Percentiles rank a stretch among this genome's conserved stretches.
Evolutionary conservation across 2,329 filamentous ascomycete genomes (phyloP).

Genomic region (Nigrospora osmanthi): DNA sequence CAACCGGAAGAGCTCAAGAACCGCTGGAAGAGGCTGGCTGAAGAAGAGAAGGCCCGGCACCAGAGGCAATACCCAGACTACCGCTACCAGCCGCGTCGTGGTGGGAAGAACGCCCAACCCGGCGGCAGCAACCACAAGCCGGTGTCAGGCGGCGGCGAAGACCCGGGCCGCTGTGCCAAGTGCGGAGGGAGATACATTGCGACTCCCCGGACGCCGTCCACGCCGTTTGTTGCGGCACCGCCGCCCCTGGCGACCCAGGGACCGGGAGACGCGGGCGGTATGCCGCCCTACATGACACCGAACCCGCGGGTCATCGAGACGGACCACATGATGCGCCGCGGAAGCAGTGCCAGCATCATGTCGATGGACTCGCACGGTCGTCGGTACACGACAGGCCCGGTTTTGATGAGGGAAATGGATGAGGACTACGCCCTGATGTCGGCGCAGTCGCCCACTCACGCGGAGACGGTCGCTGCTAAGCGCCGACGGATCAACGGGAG

Average conservation of each 20-base stretch:
- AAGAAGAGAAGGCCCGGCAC: slow-evolving; percentile 88
- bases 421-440: slow-evolving; percentile 27
- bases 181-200: slow-evolving; percentile 63
- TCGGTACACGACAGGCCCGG: slow-evolving; percentile 44
- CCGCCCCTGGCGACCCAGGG: slow-evolving; percentile 12
- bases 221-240: slow-evolving; percentile 31
- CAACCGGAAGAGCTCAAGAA: slow-evolving; percentile 68
- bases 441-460: background rate
- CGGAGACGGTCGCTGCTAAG: slow-evolving; percentile 11
- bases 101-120: slow-evolving; percentile 28
- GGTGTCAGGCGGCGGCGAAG: slow-evolving; percentile 26
- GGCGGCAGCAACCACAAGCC: slow-evolving; percentile 1
- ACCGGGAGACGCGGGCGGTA: background rate
- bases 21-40: slow-evolving; percentile 82
- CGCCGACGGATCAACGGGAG: slow-evolving; percentile 22
- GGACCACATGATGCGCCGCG: slow-evolving; percentile 19
- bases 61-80: slow-evolving; percentile 88
- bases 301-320: slow-evolving; percentile 19
- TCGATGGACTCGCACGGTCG: slow-evolving; percentile 55
- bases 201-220: slow-evolving; percentile 51
- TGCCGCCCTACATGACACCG: slow-evolving; percentile 12
- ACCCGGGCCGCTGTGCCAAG: slow-evolving; percentile 56
- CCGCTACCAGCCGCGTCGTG: slow-evolving; percentile 80
- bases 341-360: slow-evolving; percentile 14
- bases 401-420: slow-evolving; percentile 29